These are phyloP conservation scores for Apophysomyces ossiformis DNA, from an alignment of 371 early-diverging fungal species.

Conservation along the genomic window DNA sequence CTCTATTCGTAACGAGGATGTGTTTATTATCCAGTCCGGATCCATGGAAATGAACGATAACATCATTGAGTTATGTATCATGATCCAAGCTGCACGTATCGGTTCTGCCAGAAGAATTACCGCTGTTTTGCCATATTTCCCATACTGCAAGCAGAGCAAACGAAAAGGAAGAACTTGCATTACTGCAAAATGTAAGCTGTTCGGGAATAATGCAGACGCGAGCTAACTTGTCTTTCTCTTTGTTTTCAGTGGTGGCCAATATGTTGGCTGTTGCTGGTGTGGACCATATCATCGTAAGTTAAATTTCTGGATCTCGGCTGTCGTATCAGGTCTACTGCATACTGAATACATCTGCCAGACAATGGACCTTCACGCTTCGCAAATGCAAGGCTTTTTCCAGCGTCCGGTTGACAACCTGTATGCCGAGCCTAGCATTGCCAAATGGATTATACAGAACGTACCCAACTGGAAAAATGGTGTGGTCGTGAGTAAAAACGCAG, in stretches of 20 bases:
- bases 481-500: slow-evolving; percentile 96
- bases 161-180: slow-evolving; percentile 97
- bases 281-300: slow-evolving; percentile 88
- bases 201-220: too few relatives aligned
- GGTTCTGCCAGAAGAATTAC: slow-evolving; percentile 90
- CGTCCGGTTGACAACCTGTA: slow-evolving; percentile 95
- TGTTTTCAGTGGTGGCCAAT: slow-evolving; percentile 82
- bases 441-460: slow-evolving; percentile 87
- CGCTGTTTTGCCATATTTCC: slow-evolving; percentile 94
- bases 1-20: slow-evolving; percentile 94
- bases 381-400: slow-evolving; percentile 97
- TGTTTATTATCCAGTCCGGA: slow-evolving; percentile 97
- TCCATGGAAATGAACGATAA: slow-evolving; percentile 91
- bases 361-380: slow-evolving; percentile 92
- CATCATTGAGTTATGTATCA: slow-evolving; percentile 94
- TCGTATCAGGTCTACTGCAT: too few relatives aligned
- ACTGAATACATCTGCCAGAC: slow-evolving; percentile 51
- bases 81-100: slow-evolving; percentile 94
- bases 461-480: slow-evolving; percentile 81
- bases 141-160: slow-evolving; percentile 96
- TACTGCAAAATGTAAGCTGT: slow-evolving; percentile 82
- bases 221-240: neutral
- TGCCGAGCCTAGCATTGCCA: slow-evolving; percentile 91
- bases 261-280: slow-evolving; percentile 96
- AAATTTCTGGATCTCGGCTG: neutral